These are phyloP conservation scores for Yamadazyma paraphyllophila DNA, from an alignment of 805 yeast genomes.

Conservation along the genomic window DNA sequence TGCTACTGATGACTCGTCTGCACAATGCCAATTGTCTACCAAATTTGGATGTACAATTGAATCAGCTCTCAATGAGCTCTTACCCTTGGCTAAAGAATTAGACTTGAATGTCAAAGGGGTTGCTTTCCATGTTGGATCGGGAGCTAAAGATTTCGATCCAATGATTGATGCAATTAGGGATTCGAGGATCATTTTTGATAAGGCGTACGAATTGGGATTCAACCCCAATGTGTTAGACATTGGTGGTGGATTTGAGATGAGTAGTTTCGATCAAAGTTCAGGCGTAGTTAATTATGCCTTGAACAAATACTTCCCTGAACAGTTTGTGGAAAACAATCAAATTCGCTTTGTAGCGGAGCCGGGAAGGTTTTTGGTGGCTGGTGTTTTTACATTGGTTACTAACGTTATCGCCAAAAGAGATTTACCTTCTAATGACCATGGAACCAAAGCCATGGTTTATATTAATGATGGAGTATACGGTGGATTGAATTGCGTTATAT, in stretches of 20 bases:
- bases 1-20: conserved; percentile 83
- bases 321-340: conserved; percentile 20
- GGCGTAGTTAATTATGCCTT: conserved; percentile 54
- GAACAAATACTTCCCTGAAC: conserved; percentile 56
- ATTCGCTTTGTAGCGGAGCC: conserved; percentile 81
- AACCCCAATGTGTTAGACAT: conserved; percentile 65
- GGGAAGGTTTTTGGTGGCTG: conserved; percentile 84
- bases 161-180: conserved; percentile 71
- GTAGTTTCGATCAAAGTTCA: conserved; percentile 60
- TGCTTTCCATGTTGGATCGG: conserved; percentile 95
- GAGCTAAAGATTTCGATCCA: conserved; percentile 71
- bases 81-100: conserved; percentile 59
- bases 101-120: conserved; percentile 74
- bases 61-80: conserved; percentile 49
- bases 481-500: conserved; percentile 88
- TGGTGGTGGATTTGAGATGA: conserved; percentile 88
- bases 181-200: conserved; percentile 64
- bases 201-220: conserved; percentile 40
- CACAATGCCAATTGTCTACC: conserved; percentile 81
- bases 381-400: conserved; percentile 81
- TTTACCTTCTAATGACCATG: conserved; percentile 20
- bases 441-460: conserved; percentile 73
- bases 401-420: conserved; percentile 81
- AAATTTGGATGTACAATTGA: conserved; percentile 81
- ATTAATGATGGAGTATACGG: conserved; percentile 96